These are phyloP conservation scores for Elsinoe arachidis DNA, from an alignment of 2,329 filamentous ascomycete species.

Conservation along the genomic window DNA sequence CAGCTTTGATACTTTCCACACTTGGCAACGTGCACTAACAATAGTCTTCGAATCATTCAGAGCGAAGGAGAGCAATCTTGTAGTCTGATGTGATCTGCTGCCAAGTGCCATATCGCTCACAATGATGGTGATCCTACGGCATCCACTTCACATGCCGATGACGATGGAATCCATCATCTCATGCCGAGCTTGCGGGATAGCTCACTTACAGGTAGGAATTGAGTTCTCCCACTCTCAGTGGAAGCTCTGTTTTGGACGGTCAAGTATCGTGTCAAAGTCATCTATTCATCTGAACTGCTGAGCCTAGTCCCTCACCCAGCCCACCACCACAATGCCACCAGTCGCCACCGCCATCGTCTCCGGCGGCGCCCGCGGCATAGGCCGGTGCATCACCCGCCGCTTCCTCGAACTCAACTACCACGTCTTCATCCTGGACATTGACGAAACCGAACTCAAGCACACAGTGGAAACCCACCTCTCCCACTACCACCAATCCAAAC, in stretches of 20 bases:
- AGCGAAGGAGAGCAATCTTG: too few relatives aligned
- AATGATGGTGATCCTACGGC: too few relatives aligned
- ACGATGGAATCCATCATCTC: neutral
- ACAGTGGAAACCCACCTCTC: conserved; percentile 25
- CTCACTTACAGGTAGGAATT: neutral
- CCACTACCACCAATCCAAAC: conserved; percentile 18
- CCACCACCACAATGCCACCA: neutral
- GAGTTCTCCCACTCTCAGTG: too few relatives aligned
- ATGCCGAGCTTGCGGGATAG: neutral
- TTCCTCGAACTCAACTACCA: conserved; percentile 31
- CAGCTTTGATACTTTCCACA: too few relatives aligned
- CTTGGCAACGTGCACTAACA: too few relatives aligned
- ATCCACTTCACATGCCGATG: neutral
- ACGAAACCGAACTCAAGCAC: conserved; percentile 30
- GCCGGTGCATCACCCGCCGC: conserved; percentile 26
- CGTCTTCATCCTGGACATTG: conserved; percentile 34
- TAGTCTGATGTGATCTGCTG: too few relatives aligned
- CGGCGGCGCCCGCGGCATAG: conserved; percentile 29
- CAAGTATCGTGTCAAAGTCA: neutral
- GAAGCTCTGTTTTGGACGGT: neutral
- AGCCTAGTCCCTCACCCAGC: neutral
- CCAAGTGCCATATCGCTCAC: too few relatives aligned
- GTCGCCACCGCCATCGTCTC: conserved; percentile 20
- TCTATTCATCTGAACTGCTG: neutral
- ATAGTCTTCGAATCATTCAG: too few relatives aligned